These are phyloP conservation scores for Fragaria vesca DNA, from an alignment of 306 rosid species.

Conservation along the genomic window DNA sequence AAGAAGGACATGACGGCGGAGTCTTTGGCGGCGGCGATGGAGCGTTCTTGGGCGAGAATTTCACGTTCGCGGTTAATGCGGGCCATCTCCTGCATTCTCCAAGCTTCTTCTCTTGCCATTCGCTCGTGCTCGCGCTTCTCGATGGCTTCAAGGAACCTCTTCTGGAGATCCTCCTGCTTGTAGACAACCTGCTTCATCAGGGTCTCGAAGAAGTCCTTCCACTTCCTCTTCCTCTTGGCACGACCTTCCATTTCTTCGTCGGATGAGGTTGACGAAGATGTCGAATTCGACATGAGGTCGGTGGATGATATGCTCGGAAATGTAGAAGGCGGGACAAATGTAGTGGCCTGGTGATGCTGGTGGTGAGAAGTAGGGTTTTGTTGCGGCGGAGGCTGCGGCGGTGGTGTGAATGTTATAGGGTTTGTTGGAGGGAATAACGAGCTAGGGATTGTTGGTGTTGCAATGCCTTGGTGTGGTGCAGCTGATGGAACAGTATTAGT, in stretches of 20 bases:
- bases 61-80: constrained; percentile 65
- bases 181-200: constrained; percentile 70
- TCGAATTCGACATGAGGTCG: constrained; percentile 52
- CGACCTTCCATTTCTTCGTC: constrained; percentile 53
- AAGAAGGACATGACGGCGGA: constrained; percentile 70
- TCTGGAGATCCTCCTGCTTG: constrained; percentile 80
- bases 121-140: constrained; percentile 75
- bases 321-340: constrained; percentile 19
- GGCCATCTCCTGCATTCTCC: constrained; percentile 78
- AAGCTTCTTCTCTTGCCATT: constrained; percentile 60
- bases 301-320: constrained; percentile 36
- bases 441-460: constrained; percentile 35
- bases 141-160: constrained; percentile 70
- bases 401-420: constrained; percentile 39
- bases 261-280: constrained; percentile 65
- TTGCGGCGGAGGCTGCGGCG: constrained; percentile 15
- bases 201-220: constrained; percentile 85
- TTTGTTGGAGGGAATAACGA: constrained; percentile 32
- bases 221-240: constrained; percentile 67
- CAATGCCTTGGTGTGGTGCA: constrained; percentile 30
- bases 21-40: constrained; percentile 69
- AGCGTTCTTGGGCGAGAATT: constrained; percentile 68
- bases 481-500: constrained; percentile 55
- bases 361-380: constrained; percentile 13
- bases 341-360: background rate